Percentiles rank a stretch among this genome's conserved stretches.
These are phyloP conservation scores for Casaregolazyma lundiana DNA, from an alignment of 1,139 yeast genomes.

Conservation along the genomic window DNA sequence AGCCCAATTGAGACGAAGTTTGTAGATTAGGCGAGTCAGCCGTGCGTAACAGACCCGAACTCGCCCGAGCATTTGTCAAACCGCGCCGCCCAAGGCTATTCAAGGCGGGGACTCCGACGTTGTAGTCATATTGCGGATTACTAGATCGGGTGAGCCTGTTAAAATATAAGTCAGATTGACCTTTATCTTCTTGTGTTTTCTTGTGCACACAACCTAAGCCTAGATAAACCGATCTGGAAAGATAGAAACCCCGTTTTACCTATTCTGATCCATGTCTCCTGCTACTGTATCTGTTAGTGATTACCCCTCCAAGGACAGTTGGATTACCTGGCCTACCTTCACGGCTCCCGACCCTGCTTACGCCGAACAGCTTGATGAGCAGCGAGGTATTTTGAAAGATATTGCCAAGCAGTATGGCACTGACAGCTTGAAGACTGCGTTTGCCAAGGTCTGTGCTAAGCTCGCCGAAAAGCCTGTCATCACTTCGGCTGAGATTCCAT, in stretches of 20 bases:
- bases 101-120: not conserved
- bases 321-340: constrained; percentile 1
- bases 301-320: not conserved
- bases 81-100: too few species aligned
- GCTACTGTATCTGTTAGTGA: not conserved
- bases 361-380: too few species aligned
- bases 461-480: not conserved
- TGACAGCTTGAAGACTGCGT: not conserved
- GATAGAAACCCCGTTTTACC: not conserved
- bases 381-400: constrained; percentile 1
- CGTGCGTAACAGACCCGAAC: too few species aligned
- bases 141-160: not conserved
- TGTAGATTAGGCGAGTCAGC: too few species aligned
- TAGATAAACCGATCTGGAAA: too few species aligned
- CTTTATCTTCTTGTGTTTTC: not conserved
- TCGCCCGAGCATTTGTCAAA: too few species aligned
- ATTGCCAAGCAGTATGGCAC: constrained; percentile 2
- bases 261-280: not conserved
- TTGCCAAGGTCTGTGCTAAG: not conserved
- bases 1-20: too few species aligned
- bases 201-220: too few species aligned
- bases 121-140: not conserved
- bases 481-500: constrained; percentile 10
- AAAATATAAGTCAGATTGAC: not conserved
- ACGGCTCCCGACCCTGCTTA: not conserved